Evolutionary conservation across 2,329 filamentous ascomycete genomes (phyloP).

Genomic region (Paraphoma chrysanthemicola): DNA sequence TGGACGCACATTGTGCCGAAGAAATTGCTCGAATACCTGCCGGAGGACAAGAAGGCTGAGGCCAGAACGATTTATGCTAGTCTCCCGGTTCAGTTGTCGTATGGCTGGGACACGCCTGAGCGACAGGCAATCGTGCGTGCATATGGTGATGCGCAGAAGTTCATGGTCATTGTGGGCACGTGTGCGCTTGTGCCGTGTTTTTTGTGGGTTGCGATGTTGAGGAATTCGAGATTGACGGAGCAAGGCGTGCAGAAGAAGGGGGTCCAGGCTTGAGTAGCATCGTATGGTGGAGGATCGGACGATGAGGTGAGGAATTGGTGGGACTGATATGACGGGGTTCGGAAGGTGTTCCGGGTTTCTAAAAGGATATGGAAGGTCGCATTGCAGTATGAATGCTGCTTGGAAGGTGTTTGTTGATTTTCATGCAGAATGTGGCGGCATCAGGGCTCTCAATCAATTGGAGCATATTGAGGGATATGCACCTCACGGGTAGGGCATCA

Average conservation of each 20-base stretch:
- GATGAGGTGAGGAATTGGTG: background rate
- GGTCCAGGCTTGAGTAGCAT: background rate
- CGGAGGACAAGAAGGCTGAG: slow-evolving; percentile 10
- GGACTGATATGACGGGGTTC: background rate
- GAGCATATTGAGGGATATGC: no score
- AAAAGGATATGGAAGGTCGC: no score
- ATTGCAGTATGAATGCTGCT: no score
- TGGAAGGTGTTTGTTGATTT: no score
- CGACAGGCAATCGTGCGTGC: slow-evolving; percentile 48
- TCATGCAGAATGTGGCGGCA: no score
- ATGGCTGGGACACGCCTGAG: slow-evolving; percentile 55
- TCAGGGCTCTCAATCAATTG: no score
- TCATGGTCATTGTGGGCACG: slow-evolving; percentile 39
- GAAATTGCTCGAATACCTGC: slow-evolving; percentile 23
- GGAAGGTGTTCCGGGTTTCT: background rate
- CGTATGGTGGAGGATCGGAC: background rate
- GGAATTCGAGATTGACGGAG: slow-evolving; percentile 23
- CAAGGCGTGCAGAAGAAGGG: background rate
- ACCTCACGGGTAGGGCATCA: no score
- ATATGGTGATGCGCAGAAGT: slow-evolving; percentile 38
- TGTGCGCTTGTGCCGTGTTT: slow-evolving; percentile 31
- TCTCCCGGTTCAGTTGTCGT: slow-evolving; percentile 61
- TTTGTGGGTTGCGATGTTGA: slow-evolving; percentile 28
- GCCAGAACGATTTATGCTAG: slow-evolving; percentile 41
- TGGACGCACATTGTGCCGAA: slow-evolving; percentile 65